Evolutionary conservation across 2,329 filamentous ascomycete genomes (phyloP), one percentile per base, ranked within the genome.

Genomic region (Ophiostoma triangulosporum): DNA sequence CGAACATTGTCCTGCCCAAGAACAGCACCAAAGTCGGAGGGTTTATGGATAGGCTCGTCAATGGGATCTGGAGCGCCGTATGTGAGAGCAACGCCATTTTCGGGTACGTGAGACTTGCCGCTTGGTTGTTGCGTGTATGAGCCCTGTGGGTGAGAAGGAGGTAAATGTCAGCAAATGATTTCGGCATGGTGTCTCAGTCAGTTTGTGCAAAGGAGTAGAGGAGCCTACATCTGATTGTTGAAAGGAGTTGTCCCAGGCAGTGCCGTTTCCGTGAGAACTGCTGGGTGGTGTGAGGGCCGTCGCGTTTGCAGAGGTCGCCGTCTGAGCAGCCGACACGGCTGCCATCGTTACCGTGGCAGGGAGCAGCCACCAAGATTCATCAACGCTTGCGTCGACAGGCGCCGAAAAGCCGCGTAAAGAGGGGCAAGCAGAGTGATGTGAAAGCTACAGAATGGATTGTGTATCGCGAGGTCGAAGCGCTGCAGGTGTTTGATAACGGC

Each of bases 241-340:
- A 15, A 46, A 11, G 3, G 57, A 24, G n/a, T 48, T 46, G 6
- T 60, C 56, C 58, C 60, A 60, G 2, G 68, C 61, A 48, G 68
- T 66, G 36, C 66, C 68, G 46, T 74, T 68, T 48, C 69, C 75
- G 62, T 78, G 70, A 53, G 70, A 71, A 62, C 72, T 76, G 58
- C 68, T 69, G 15, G 74, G 69, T 54, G 73, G 71, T 57, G 70
- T 72, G 56, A 78, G 65, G 46, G 73, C 69, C 56, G 72, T 68
- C 51, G 46, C 40, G 33, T 36, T 50, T 22, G 54, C 22, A 24
- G 57, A 56, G 22, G 72, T 68, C 57, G 71, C 70, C 52, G 55
- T 54, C 32, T 72, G 70, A 60, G 68, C 68, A 59, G 74, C 66
- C 59, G 76, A 74, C 65, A 79, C 71, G 63, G 73, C 70, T 61